phyloP scores from a whole-genome alignment of 2,329 filamentous ascomycete species.

The Cladosporium sp. region DNA sequence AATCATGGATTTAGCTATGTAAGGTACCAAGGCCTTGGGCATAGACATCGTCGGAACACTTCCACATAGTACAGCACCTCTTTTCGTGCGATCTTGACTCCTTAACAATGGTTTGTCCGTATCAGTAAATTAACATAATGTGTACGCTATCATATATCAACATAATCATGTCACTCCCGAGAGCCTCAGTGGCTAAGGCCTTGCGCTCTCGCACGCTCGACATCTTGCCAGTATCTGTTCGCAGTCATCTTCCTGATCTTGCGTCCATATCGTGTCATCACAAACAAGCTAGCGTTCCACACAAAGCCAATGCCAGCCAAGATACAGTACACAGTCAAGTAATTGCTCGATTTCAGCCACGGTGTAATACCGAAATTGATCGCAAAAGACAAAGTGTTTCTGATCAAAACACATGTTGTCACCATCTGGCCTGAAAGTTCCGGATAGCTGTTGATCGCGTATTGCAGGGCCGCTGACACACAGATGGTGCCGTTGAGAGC shows the following conservation, averaged over 20 bases:
- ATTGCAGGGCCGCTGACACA: slow-evolving; percentile 38
- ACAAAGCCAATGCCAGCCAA: slow-evolving; percentile 42
- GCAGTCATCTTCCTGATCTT: slow-evolving; percentile 12
- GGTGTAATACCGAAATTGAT: slow-evolving; percentile 48
- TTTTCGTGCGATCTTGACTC: too few relatives aligned
- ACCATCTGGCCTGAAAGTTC: slow-evolving; percentile 43
- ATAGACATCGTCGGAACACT: too few relatives aligned
- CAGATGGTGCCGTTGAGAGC: slow-evolving; percentile 41
- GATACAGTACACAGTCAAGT: slow-evolving; percentile 40
- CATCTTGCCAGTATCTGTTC: slow-evolving; percentile 16
- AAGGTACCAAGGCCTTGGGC: too few relatives aligned
- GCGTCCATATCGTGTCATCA: slow-evolving; percentile 18
- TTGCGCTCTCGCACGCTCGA: not conserved
- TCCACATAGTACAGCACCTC: too few relatives aligned
- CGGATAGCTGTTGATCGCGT: slow-evolving; percentile 44
- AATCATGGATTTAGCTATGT: too few relatives aligned
- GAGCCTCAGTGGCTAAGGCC: not conserved
- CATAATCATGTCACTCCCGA: too few relatives aligned
- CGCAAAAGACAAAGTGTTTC: slow-evolving; percentile 47
- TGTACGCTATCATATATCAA: too few relatives aligned
- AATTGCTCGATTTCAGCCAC: slow-evolving; percentile 40
- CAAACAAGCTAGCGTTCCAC: slow-evolving; percentile 33
- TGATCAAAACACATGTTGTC: slow-evolving; percentile 44
- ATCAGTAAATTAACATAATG: too few relatives aligned
- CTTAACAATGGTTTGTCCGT: too few relatives aligned